phyloP scores from a whole-genome alignment of 1,284 basidiomycete species.

The Neolentinus lepideus region DNA sequence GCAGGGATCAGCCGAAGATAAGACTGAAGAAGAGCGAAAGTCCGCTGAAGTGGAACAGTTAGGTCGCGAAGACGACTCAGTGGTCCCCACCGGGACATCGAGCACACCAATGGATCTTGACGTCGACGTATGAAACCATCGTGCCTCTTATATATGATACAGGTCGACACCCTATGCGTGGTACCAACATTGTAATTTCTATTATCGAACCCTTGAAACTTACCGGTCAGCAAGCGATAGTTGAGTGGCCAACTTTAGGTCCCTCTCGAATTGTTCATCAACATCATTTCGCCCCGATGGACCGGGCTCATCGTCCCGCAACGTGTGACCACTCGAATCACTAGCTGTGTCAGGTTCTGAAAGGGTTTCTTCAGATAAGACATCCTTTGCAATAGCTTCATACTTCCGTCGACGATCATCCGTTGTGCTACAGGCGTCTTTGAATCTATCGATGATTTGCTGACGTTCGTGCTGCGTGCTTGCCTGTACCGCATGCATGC shows the following conservation, averaged over 20 bases:
- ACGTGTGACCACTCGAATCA: background rate
- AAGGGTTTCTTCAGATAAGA: conserved; percentile 4
- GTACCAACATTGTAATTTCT: background rate
- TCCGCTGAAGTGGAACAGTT: background rate
- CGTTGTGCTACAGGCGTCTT: conserved; percentile 23
- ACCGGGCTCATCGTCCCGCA: background rate
- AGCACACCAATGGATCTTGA: conserved; percentile 23
- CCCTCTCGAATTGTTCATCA: conserved; percentile 22
- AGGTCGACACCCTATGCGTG: background rate
- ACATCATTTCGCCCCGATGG: conserved; percentile 6
- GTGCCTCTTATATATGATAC: background rate
- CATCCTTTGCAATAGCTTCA: conserved; percentile 7
- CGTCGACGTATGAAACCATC: conserved; percentile 15
- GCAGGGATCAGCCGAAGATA: conserved; percentile 15
- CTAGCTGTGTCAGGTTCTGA: background rate
- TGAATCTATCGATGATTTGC: conserved; percentile 14
- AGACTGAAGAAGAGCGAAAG: conserved; percentile 17
- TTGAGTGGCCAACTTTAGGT: conserved; percentile 28
- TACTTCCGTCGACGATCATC: conserved; percentile 27
- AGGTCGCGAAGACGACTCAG: background rate
- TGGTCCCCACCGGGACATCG: background rate
- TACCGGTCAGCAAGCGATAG: conserved; percentile 27
- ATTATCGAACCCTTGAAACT: background rate
- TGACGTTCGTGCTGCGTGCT: conserved; percentile 14
- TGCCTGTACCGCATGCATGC: conserved; percentile 24